phyloP scores from a whole-genome alignment of 2,329 filamentous ascomycete genomes.

The Pestalotiopsis sp. region DNA sequence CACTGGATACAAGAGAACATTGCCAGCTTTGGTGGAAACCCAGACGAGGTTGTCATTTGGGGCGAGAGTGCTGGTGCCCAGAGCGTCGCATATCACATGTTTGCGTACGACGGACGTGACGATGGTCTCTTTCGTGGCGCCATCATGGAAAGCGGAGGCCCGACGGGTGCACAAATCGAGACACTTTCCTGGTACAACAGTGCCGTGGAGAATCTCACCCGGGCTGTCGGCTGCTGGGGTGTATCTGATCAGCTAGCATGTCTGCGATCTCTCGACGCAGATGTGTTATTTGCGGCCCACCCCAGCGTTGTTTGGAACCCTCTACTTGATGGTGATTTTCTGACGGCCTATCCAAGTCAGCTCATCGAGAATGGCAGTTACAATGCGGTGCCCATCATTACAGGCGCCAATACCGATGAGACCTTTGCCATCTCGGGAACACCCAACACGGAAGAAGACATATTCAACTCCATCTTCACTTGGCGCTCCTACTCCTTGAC shows the following conservation, averaged over 20 bases:
- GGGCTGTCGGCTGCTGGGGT: conserved; percentile 35
- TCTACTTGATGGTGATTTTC: conserved; percentile 47
- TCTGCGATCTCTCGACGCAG: conserved; percentile 33
- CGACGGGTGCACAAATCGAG: conserved; percentile 32
- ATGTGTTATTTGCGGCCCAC: conserved; percentile 34
- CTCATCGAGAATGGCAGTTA: conserved; percentile 43
- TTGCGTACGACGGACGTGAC: conserved; percentile 57
- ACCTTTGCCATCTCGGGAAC: conserved; percentile 41
- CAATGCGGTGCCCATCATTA: conserved; percentile 45
- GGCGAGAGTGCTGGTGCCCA: conserved; percentile 46
- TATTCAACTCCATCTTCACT: conserved; percentile 40
- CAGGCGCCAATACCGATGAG: conserved; percentile 52
- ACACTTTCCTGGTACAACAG: conserved; percentile 35
- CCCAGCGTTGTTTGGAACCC: conserved; percentile 43
- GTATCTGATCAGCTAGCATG: conserved; percentile 37
- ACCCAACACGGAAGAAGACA: conserved; percentile 41
- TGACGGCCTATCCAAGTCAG: conserved; percentile 48
- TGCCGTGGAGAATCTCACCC: conserved; percentile 36
- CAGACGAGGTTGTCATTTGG: conserved; percentile 48
- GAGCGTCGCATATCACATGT: conserved; percentile 48
- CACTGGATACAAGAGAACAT: conserved; percentile 58
- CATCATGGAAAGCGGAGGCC: conserved; percentile 54
- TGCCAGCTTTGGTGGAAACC: conserved; percentile 50
- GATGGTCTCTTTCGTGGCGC: conserved; percentile 56
- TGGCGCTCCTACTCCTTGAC: conserved; percentile 49